phyloP scores from a whole-genome alignment of 2,329 filamentous ascomycete genomes.

The Neonectria faginata region DNA sequence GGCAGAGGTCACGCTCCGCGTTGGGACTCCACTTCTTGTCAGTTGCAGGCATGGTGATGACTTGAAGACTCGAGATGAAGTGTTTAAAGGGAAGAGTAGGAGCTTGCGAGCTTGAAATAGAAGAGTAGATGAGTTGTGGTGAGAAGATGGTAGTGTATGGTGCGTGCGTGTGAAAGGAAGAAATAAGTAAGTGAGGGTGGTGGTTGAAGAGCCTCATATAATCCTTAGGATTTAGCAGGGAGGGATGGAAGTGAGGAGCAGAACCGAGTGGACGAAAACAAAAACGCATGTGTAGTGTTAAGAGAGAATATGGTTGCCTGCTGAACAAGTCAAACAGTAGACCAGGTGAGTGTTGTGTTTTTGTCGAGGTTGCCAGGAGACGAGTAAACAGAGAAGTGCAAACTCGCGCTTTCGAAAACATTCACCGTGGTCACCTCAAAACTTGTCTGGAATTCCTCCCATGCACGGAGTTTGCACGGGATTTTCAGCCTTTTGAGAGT shows the following conservation, averaged over 20 bases:
- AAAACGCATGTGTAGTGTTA: background rate
- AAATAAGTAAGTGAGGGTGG: background rate
- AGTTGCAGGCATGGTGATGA: slow-evolving; percentile 39
- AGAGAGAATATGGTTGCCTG: slow-evolving; percentile 4
- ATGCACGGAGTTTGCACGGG: too few species aligned
- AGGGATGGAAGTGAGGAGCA: background rate
- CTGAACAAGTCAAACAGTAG: background rate
- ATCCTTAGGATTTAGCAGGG: background rate
- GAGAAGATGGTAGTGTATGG: background rate
- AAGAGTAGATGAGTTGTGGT: background rate
- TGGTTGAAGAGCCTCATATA: background rate
- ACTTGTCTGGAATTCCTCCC: background rate
- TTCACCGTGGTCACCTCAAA: background rate
- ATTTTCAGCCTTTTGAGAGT: background rate
- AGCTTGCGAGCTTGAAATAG: background rate
- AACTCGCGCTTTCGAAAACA: background rate
- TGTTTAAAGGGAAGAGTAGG: background rate
- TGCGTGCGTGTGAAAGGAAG: background rate
- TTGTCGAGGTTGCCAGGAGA: background rate
- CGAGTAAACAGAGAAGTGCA: background rate
- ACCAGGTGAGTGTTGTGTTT: slow-evolving; percentile 2
- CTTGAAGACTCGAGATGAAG: slow-evolving; percentile 2
- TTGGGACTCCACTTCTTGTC: slow-evolving; percentile 54
- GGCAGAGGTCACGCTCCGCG: slow-evolving; percentile 55
- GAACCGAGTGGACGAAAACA: background rate